Percentiles rank a stretch among this genome's conserved stretches.
Conservation (phyloP, 2,329 filamentous ascomycete species). For the Epichloe typhina region DNA sequence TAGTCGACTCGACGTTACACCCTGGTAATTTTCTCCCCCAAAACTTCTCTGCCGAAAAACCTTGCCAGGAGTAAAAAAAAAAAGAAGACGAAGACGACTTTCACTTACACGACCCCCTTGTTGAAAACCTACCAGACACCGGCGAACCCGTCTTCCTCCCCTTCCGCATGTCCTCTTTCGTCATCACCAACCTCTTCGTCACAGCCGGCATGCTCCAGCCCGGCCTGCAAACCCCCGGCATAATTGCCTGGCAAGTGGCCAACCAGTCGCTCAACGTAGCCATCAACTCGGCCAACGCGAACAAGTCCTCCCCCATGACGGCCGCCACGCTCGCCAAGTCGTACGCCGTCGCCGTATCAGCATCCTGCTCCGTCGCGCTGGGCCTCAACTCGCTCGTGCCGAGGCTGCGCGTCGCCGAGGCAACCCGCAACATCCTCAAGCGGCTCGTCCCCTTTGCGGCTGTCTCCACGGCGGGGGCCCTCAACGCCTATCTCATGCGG, state of each 20-base stretch:
- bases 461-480: slow-evolving; percentile 75
- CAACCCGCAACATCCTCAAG: slow-evolving; percentile 61
- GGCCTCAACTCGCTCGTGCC: slow-evolving; percentile 86
- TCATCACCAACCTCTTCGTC: slow-evolving; percentile 84
- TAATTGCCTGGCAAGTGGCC: slow-evolving; percentile 83
- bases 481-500: slow-evolving; percentile 97
- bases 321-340: slow-evolving; percentile 72
- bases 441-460: slow-evolving; percentile 94
- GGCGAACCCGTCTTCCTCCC: slow-evolving; percentile 84
- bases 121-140: slow-evolving; percentile 50
- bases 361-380: slow-evolving; percentile 85
- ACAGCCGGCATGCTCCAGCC: slow-evolving; percentile 96
- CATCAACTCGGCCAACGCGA: slow-evolving; percentile 94
- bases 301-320: slow-evolving; percentile 87
- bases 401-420: slow-evolving; percentile 65
- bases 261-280: slow-evolving; percentile 98
- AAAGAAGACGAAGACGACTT: too few relatives aligned
- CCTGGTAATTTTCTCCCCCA: slow-evolving; percentile 47
- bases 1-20: slow-evolving; percentile 91
- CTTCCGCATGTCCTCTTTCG: slow-evolving; percentile 95
- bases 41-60: neutral
- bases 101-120: neutral
- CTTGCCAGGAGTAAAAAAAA: neutral
- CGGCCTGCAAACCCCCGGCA: slow-evolving; percentile 65
- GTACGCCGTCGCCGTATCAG: slow-evolving; percentile 81